Base-by-base conservation (phyloP, 257 asterid species). In the Ehretia macrophylla region DNA sequence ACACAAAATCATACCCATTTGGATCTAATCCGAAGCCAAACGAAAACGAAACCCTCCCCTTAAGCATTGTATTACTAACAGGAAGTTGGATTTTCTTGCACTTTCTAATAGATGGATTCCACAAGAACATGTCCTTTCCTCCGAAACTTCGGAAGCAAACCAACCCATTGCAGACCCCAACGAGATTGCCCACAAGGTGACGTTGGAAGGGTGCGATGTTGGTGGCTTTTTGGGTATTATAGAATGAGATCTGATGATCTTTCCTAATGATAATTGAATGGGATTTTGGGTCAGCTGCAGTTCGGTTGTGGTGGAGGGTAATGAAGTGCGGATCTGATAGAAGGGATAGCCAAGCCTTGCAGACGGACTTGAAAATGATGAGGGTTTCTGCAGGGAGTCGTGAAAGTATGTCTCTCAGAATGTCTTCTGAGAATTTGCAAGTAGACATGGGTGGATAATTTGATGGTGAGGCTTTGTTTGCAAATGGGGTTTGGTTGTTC, bases 101-200 rank as follows among this genome's bases (percentile, higher is more conserved):
- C 17, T 21, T 52, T 12, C 57, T 21, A 4, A 32, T 52, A 27
- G 32, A 12, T 0, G 57, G 57, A 17, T 52, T 52, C 57, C 35
- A 52, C 16, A 52, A 52, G 32, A 52, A 1, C 18, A 52, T 22
- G 17, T 52, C 57, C 38, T 52, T 52, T 3, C 57, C 57, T 20
- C 57, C 57, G 9, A 52, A 52, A 32, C 57, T 52, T 4, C 57
- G 57, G 11, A 20, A 32, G 9, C 57, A 52, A 52, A 52, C 38
- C 10, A 52, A 21, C 38, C 57, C 57, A 22, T 21, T 22, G 10
- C 39, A 52, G 1, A 32, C 32, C 8, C 57, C 57, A 10, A 52
- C 57, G 3, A 52, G 38, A 16, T 52, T 21, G 9, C 57, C 57
- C 1, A 52, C 57, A 5, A 52, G 17, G 17, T n/a, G 38, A 16